phyloP scores from a whole-genome alignment of 2,329 filamentous ascomycete genomes.

The Mycosphaerelloides madeirae region DNA sequence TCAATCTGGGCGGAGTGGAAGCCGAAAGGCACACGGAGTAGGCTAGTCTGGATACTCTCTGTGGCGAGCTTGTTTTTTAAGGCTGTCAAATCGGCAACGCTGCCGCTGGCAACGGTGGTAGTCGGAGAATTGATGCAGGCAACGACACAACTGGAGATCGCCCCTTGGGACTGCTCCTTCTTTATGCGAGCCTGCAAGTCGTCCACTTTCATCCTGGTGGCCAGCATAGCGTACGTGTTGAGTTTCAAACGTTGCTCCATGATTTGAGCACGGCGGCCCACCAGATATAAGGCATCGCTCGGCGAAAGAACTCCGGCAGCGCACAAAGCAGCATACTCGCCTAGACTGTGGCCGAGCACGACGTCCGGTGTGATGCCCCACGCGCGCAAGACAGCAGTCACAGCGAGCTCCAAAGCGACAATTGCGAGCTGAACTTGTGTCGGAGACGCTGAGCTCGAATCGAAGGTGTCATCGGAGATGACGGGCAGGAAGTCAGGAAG shows the following conservation, averaged over 20 bases:
- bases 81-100: background rate
- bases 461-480: background rate
- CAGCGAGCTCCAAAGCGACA: conserved; percentile 40
- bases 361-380: conserved; percentile 27
- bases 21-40: conserved; percentile 25
- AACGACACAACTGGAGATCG: conserved; percentile 4
- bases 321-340: conserved; percentile 38
- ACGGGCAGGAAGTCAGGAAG: conserved; percentile 29
- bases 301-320: conserved; percentile 35
- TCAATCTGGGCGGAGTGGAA: conserved; percentile 34
- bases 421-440: conserved; percentile 36
- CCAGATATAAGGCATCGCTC: conserved; percentile 31
- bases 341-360: conserved; percentile 34
- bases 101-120: conserved; percentile 22
- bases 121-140: conserved; percentile 26
- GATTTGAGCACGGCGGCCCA: conserved; percentile 33
- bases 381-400: conserved; percentile 26
- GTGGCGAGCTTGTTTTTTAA: conserved; percentile 4
- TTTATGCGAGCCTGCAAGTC: background rate
- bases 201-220: background rate
- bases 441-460: conserved; percentile 2
- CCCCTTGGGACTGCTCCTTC: background rate
- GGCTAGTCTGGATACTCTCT: conserved; percentile 7
- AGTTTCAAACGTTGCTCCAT: conserved; percentile 22
- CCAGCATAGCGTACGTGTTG: conserved; percentile 27